A percentile compares a stretch with the other conserved stretches of the same genome.
phyloP scores from a whole-genome alignment of 1,284 basidiomycete species.

The Trichosporon faecale region DNA sequence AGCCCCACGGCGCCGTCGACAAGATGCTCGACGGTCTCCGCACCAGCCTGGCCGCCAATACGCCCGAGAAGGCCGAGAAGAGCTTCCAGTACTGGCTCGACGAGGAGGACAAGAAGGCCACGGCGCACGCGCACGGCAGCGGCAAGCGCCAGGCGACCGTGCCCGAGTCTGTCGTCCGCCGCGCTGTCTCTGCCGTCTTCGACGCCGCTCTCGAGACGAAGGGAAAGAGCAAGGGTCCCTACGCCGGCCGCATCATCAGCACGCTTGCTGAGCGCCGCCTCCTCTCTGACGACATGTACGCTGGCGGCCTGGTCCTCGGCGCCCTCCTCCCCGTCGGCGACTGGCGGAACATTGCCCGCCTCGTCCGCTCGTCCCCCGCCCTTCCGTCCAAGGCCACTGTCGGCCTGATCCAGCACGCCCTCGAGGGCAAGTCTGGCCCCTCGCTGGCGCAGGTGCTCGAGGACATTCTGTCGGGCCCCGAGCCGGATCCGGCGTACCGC shows the following conservation, averaged over 20 bases:
- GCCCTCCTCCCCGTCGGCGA: constrained; percentile 42
- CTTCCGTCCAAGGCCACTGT: constrained; percentile 39
- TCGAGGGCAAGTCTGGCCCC: constrained; percentile 21
- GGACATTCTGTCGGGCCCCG: constrained; percentile 33
- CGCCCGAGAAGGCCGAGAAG: constrained; percentile 22
- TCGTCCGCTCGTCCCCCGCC: constrained; percentile 28
- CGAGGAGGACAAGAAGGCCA: constrained; percentile 18
- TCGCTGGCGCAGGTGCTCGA: constrained; percentile 27
- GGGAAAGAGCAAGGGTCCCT: constrained; percentile 27
- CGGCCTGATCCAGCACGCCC: constrained; percentile 29
- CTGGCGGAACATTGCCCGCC: constrained; percentile 26
- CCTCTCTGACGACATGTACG: constrained; percentile 42
- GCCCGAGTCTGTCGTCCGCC: constrained; percentile 15
- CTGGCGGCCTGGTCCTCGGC: constrained; percentile 35
- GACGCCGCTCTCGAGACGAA: constrained; percentile 24
- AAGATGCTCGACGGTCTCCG: constrained; percentile 18
- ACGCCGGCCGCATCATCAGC: constrained; percentile 34
- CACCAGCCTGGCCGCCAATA: constrained; percentile 11
- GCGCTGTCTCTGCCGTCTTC: constrained; percentile 29
- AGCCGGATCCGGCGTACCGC: constrained; percentile 45
- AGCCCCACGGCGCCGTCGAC: neutral
- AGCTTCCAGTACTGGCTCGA: constrained; percentile 23
- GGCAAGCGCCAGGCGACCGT: constrained; percentile 7
- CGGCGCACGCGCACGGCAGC: neutral
- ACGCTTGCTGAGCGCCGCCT: constrained; percentile 32